Evolutionary conservation across 306 rosid genomes (phyloP), one percentile per base, ranked within the genome.

Genomic region (Abrus precatorius): DNA sequence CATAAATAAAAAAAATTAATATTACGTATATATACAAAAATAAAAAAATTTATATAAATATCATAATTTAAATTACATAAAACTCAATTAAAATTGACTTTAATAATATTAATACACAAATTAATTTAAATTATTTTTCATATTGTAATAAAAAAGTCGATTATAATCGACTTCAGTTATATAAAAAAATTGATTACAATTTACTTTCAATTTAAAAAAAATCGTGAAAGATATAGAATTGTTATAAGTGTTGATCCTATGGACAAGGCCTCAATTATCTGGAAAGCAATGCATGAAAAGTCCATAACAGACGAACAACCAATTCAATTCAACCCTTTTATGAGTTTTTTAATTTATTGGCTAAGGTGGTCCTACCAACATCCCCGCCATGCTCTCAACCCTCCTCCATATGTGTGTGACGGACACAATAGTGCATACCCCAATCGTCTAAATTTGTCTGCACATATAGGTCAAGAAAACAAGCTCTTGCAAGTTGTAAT

Each of bases 371-470:
- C 91, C 91, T 76, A 82, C 79, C 28, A 3, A 85, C 75, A 75
- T 33, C 43, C 36, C 74, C 59, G 29, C 45, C 73, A 47, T 62
- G 62, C 52, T 61, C 34, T 27, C 7, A 62, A 61, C 65, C 75
- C 7, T 65, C 65, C 45, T 55, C 73, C 76, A 27, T 27, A 77
- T 62, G 52, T 69, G 44, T 77, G 50, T 85, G 53, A 84, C 97
- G 93, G 92, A 91, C 97, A 91, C 52, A 86, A 89, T 78, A 91
- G 91, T 84, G 75, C 82, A 55, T 70, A 45, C 44, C 52, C 55
- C 71, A 61, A 45, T 75, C 61, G 40, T 40, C 34, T 50, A 34
- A 55, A 45, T 8, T 72, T 54, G 50, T 64, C 76, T 53, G 7
- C 55, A 73, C 29, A 57, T 43, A 41, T 47, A 27, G 62, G 76